These are phyloP conservation scores for Arthrobotrys sinensis DNA, from an alignment of 2,329 filamentous ascomycete species.

Conservation along the genomic window DNA sequence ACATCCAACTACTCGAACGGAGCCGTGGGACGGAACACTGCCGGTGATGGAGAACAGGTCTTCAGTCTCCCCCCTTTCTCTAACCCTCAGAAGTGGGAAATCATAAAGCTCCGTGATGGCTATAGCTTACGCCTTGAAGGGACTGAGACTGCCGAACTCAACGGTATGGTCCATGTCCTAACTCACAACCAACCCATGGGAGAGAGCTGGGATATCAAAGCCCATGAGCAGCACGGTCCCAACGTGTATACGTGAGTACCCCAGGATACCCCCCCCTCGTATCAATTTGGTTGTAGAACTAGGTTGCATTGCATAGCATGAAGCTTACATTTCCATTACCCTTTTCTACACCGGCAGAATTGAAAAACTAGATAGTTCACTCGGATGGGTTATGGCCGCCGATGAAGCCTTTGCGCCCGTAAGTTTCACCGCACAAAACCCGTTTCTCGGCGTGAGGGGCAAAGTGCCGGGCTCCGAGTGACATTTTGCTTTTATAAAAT, in stretches of 20 bases:
- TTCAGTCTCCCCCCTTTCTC: slow-evolving; percentile 37
- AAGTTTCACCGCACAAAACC: slow-evolving; percentile 5
- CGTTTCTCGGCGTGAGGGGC: neutral
- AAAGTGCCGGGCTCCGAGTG: neutral
- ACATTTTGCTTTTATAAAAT: slow-evolving; percentile 2
- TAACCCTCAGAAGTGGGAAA: slow-evolving; percentile 32
- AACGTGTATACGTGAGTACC: slow-evolving; percentile 44
- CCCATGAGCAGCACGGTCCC: slow-evolving; percentile 32
- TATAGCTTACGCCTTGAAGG: slow-evolving; percentile 19
- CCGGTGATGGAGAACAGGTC: slow-evolving; percentile 31
- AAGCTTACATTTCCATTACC: slow-evolving; percentile 2
- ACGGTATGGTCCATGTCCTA: slow-evolving; percentile 38
- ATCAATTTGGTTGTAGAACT: neutral
- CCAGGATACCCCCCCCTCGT: neutral
- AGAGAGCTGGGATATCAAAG: slow-evolving; percentile 35
- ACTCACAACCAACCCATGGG: slow-evolving; percentile 13
- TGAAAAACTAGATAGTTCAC: slow-evolving; percentile 18
- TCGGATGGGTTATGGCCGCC: slow-evolving; percentile 35
- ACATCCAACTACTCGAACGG: slow-evolving; percentile 44
- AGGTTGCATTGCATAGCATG: slow-evolving; percentile 16
- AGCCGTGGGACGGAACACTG: slow-evolving; percentile 30
- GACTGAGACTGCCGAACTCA: slow-evolving; percentile 28
- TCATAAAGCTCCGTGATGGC: slow-evolving; percentile 33
- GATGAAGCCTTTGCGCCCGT: slow-evolving; percentile 38
- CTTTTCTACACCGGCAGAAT: slow-evolving; percentile 19